Evolutionary conservation across 805 yeast genomes (phyloP).

Genomic region (Suhomyces prunicola): DNA sequence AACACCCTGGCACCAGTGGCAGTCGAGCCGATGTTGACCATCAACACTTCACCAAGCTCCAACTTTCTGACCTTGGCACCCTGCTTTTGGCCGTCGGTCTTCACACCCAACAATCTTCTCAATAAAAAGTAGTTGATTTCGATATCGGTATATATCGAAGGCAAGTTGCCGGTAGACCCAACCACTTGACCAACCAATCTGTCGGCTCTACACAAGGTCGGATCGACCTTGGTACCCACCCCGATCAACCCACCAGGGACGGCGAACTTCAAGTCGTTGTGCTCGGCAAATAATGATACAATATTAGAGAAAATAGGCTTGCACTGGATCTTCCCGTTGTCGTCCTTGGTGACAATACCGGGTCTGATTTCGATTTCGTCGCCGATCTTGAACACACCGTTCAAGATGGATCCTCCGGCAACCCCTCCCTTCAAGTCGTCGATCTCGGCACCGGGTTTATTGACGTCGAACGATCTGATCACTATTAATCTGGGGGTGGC

Average conservation of each 20-base stretch:
- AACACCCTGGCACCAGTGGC: slow-evolving; percentile 99
- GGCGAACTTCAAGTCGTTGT: slow-evolving; percentile 95
- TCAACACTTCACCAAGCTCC: slow-evolving; percentile 90
- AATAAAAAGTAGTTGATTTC: slow-evolving; percentile 95
- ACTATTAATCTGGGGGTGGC: slow-evolving; percentile 95
- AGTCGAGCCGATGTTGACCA: slow-evolving; percentile 99
- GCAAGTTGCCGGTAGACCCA: slow-evolving; percentile 94
- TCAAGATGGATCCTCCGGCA: slow-evolving; percentile 98
- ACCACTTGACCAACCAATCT: slow-evolving; percentile 99
- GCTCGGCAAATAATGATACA: slow-evolving; percentile 93
- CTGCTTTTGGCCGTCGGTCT: slow-evolving; percentile 95
- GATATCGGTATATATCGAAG: slow-evolving; percentile 93
- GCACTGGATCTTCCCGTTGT: slow-evolving; percentile 83
- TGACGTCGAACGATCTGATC: slow-evolving; percentile 97
- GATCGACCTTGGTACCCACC: slow-evolving; percentile 98
- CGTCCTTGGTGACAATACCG: slow-evolving; percentile 96
- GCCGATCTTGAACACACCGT: slow-evolving; percentile 94
- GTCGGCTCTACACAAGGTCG: slow-evolving; percentile 98
- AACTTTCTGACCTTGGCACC: slow-evolving; percentile 91
- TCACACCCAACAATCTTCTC: slow-evolving; percentile 96
- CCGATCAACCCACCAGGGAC: slow-evolving; percentile 99
- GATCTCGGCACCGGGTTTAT: slow-evolving; percentile 97
- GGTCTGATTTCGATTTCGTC: slow-evolving; percentile 99
- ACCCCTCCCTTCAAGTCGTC: slow-evolving; percentile 99
- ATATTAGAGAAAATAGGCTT: slow-evolving; percentile 93